These are phyloP conservation scores for Penstemon davidsonii DNA, from an alignment of 257 asterid species.

Conservation along the genomic window DNA sequence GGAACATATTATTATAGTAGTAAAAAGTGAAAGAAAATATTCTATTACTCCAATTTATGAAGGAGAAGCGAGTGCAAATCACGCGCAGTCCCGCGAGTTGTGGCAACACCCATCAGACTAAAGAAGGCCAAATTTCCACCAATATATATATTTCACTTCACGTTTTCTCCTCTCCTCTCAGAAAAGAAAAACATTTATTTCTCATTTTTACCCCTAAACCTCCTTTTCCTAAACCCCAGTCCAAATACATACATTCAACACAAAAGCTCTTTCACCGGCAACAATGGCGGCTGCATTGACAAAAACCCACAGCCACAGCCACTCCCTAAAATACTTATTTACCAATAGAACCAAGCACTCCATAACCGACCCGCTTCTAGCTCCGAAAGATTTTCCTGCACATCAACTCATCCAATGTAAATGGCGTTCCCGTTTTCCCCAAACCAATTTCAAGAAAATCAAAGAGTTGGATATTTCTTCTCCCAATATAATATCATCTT, in stretches of 20 bases:
- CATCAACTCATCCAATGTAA: slow-evolving; percentile 37
- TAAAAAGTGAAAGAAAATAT: no score
- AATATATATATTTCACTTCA: no score
- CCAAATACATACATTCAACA: neutral
- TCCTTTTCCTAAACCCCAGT: slow-evolving; percentile 19
- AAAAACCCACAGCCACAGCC: slow-evolving; percentile 16
- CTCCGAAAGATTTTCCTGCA: slow-evolving; percentile 19
- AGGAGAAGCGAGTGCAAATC: no score
- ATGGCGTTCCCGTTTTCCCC: slow-evolving; percentile 38
- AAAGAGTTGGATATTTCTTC: slow-evolving; percentile 61
- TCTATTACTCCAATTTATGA: no score
- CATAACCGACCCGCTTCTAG: slow-evolving; percentile 24
- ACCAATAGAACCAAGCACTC: slow-evolving; percentile 16
- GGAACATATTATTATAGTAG: no score
- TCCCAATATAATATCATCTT: slow-evolving; percentile 22
- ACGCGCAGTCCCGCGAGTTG: no score
- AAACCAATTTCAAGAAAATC: slow-evolving; percentile 24
- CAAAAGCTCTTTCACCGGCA: slow-evolving; percentile 25
- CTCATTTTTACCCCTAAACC: slow-evolving; percentile 2
- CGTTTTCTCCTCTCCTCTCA: no score
- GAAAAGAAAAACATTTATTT: neutral
- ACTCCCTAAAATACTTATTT: neutral
- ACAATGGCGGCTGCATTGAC: slow-evolving; percentile 46
- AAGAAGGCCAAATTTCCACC: no score
- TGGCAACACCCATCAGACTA: no score